Conservation (phyloP, 2,329 filamentous ascomycete species). For the Diaporthe capsici region DNA sequence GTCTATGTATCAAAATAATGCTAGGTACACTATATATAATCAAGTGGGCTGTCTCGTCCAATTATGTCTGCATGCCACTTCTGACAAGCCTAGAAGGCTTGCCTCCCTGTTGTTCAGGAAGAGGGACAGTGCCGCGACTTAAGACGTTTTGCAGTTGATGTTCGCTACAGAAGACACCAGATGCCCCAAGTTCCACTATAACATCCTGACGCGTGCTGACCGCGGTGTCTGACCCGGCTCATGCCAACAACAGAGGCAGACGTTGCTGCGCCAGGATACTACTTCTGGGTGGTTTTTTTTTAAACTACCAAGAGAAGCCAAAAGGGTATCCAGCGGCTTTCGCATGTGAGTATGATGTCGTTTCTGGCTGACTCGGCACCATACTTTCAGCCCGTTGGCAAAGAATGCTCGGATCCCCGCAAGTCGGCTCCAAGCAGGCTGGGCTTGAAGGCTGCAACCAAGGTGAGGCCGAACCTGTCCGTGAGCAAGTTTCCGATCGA, state of each 20-base stretch:
- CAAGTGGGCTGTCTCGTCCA: background rate
- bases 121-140: background rate
- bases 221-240: background rate
- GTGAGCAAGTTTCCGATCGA: constrained; percentile 51
- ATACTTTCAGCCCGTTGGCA: constrained; percentile 18
- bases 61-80: background rate
- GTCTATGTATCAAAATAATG: constrained; percentile 13
- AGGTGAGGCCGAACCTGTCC: constrained; percentile 45
- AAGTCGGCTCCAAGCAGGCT: constrained; percentile 2
- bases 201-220: background rate
- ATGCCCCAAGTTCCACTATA: background rate
- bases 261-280: background rate
- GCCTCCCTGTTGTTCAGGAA: background rate
- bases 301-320: background rate
- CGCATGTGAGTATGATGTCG: background rate
- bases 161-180: too few relatives aligned
- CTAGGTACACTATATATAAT: background rate
- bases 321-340: background rate
- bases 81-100: background rate
- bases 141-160: background rate
- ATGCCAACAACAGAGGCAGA: background rate
- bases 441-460: constrained; percentile 23
- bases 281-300: background rate
- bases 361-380: background rate
- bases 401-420: background rate